Evolutionary conservation across 805 yeast species (phyloP).

Genomic region (Kockiozyma suomiensis): DNA sequence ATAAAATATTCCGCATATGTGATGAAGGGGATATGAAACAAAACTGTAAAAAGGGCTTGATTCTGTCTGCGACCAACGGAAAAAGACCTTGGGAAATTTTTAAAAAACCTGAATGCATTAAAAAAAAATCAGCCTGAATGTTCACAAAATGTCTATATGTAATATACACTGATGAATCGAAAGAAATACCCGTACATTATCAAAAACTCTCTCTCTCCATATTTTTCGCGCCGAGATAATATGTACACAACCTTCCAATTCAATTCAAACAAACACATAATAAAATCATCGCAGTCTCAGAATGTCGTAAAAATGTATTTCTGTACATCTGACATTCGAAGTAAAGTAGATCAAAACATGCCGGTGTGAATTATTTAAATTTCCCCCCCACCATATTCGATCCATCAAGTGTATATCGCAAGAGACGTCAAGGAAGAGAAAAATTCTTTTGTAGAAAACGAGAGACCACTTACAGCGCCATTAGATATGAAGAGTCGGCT

Average conservation of each 20-base stretch:
- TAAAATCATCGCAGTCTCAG: no score
- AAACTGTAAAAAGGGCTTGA: no score
- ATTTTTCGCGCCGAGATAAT: background rate
- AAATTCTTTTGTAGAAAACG: slow-evolving; percentile 23
- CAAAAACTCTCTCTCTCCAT: background rate
- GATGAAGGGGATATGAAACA: no score
- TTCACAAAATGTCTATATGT: background rate
- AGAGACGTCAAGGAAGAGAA: slow-evolving; percentile 20
- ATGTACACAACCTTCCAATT: background rate
- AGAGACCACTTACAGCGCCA: slow-evolving; percentile 37
- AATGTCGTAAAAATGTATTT: no score
- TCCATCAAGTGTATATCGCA: slow-evolving; percentile 22
- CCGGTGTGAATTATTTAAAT: background rate
- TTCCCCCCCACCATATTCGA: background rate
- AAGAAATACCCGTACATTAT: background rate
- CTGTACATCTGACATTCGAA: background rate
- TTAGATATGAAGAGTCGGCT: slow-evolving; percentile 48
- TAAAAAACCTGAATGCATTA: slow-evolving; percentile 20
- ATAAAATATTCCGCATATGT: no score
- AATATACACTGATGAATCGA: slow-evolving; percentile 7
- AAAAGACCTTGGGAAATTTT: background rate
- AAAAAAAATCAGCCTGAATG: slow-evolving; percentile 6
- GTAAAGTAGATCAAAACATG: no score
- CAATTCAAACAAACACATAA: background rate
- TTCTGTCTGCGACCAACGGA: no score